Conservation (phyloP, 140 eudicot genomes). For the Anethum foeniculum region DNA sequence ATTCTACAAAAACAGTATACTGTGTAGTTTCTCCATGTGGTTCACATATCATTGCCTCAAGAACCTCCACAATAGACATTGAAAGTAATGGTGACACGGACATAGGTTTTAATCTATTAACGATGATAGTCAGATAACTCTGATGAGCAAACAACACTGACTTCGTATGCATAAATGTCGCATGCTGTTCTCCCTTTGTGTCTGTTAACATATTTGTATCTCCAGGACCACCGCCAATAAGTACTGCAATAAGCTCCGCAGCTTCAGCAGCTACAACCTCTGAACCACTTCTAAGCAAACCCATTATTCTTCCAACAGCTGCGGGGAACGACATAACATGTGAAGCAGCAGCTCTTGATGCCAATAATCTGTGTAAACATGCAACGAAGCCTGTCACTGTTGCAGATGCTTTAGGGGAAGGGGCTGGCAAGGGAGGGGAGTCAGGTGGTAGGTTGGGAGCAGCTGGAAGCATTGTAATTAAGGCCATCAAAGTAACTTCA, state of each 20-base stretch:
- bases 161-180: slow-evolving; percentile 91
- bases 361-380: slow-evolving; percentile 76
- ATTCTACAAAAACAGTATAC: slow-evolving; percentile 78
- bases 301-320: slow-evolving; percentile 96
- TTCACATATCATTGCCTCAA: slow-evolving; percentile 96
- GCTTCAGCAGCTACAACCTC: slow-evolving; percentile 95
- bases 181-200: slow-evolving; percentile 91
- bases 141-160: slow-evolving; percentile 78
- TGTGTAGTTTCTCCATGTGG: slow-evolving; percentile 97
- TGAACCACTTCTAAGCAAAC: slow-evolving; percentile 89
- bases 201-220: slow-evolving; percentile 57
- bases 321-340: slow-evolving; percentile 98
- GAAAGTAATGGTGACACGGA: slow-evolving; percentile 86
- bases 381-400: slow-evolving; percentile 84
- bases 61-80: slow-evolving; percentile 89
- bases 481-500: slow-evolving; percentile 96
- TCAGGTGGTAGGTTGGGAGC: slow-evolving; percentile 96
- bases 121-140: slow-evolving; percentile 63
- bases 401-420: slow-evolving; percentile 99
- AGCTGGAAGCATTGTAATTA: slow-evolving; percentile 94
- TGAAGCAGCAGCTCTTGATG: slow-evolving; percentile 86
- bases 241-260: slow-evolving; percentile 71
- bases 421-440: slow-evolving; percentile 86
- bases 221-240: slow-evolving; percentile 92
- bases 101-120: slow-evolving; percentile 84